Conservation (phyloP, 768 basidiomycete genomes). For the Macrolepiota albuminosa region DNA sequence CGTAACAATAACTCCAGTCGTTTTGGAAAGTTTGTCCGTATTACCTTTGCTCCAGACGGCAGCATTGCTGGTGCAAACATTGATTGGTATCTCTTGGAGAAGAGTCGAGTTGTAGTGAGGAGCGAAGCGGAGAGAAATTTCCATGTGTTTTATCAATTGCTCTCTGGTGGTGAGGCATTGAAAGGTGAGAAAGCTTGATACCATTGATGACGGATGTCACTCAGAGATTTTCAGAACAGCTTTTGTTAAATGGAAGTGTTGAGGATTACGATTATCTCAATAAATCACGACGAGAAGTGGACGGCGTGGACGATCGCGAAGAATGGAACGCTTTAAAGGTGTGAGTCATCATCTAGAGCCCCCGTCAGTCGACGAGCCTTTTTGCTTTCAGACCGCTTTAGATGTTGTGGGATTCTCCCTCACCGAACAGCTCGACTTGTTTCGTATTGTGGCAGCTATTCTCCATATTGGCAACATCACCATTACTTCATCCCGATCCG, state of each 20-base stretch:
- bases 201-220: not conserved
- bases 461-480: conserved; percentile 94
- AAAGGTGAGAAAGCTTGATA: conserved; percentile 45
- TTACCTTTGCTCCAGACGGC: conserved; percentile 88
- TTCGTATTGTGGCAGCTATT: conserved; percentile 90
- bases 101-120: conserved; percentile 88
- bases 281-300: conserved; percentile 85
- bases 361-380: not conserved
- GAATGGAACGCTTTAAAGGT: conserved; percentile 85
- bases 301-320: conserved; percentile 87
- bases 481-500: conserved; percentile 72
- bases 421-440: conserved; percentile 85
- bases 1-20: conserved; percentile 98
- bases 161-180: conserved; percentile 69
- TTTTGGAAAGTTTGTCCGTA: conserved; percentile 97
- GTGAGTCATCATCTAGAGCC: conserved; percentile 11
- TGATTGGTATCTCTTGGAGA: conserved; percentile 98
- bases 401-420: conserved; percentile 85
- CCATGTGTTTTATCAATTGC: conserved; percentile 94
- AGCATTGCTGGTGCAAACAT: conserved; percentile 97
- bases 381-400: conserved; percentile 57
- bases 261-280: conserved; percentile 91
- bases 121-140: conserved; percentile 90
- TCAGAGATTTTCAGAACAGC: conserved; percentile 42
- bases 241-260: conserved; percentile 69